Conservation (phyloP, 129 eudicot species). For the Scalesia atractyloides region DNA sequence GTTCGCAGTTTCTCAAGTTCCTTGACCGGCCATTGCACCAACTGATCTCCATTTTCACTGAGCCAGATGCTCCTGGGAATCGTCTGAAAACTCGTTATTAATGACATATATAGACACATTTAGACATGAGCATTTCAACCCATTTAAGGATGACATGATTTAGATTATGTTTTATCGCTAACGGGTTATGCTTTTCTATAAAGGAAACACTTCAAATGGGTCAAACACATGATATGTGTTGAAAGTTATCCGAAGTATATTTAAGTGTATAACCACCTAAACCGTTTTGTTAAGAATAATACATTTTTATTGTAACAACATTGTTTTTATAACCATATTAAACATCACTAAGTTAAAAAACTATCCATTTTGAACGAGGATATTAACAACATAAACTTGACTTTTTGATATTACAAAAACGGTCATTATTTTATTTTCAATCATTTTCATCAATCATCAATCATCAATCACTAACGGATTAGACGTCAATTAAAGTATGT, state of each 20-base stretch:
- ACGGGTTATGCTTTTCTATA: background rate
- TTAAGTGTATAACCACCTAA: background rate
- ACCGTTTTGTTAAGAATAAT: background rate
- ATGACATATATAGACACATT: background rate
- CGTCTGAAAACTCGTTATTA: constrained; percentile 34
- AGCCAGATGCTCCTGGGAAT: constrained; percentile 67
- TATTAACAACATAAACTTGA: background rate
- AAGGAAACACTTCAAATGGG: background rate
- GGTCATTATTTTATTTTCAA: no score
- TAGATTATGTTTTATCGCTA: no score
- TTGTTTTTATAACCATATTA: background rate
- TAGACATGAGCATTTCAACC: no score
- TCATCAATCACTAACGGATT: no score
- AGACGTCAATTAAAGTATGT: no score
- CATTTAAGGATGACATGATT: no score
- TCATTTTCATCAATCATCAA: no score
- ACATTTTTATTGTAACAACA: background rate
- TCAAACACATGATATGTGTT: background rate
- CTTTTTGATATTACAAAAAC: no score
- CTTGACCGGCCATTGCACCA: constrained; percentile 65
- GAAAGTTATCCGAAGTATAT: background rate
- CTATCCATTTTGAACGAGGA: no score
- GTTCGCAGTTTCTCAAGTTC: constrained; percentile 48
- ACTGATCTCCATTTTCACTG: constrained; percentile 43
- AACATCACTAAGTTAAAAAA: background rate